Evolutionary conservation across 2,329 filamentous ascomycete genomes (phyloP), one percentile per base, ranked within the genome.

Genomic region (Paracamarosporium sp.): DNA sequence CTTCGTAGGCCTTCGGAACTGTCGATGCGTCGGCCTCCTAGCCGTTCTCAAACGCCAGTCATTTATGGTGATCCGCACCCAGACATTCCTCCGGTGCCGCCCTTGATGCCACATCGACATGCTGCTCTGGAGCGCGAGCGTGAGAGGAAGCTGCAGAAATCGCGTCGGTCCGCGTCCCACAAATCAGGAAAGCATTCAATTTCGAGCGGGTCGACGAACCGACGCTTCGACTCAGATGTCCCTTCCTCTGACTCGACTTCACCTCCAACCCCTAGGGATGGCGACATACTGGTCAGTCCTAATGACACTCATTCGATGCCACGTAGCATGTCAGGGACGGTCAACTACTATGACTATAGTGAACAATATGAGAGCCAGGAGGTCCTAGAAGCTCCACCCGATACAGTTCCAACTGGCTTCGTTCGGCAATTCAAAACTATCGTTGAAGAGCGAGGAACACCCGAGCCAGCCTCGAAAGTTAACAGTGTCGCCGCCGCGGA

Each of bases 201-300:
- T 38, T 75, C 70, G n/a, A 74, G 72, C 51, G 62, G 66, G 17
- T 73, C 66, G 20, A 72, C 62, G 13, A 73, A 68, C 38, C 60
- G 64, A 46, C 71, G 76, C 53, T 75, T 74, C 5, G 76, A 80
- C 41, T 70, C 72, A 1, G 75, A 79, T 13, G 68, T 73, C 5
- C 76, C 77, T 13, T 81, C 79, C 1, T 81, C 79, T 1, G 79
- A 81, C 56, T 72, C 76, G 41, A 72, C 77, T 33, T 78, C 75
- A 1, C 79, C 79, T 17, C 74, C 77, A 24, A 82, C 80, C 7
- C 80, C 80, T 0, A 74, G 72, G 47, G 74, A 79, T 57, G 63
- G 68, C 13, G 69, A 64, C 15, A 68, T 73, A 9, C 69, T 78
- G 22, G 43, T 65, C n/a, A 62, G 59, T 40, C 55, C 59, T 12